Evolutionary conservation across 2,329 filamentous ascomycete genomes (phyloP), one percentile per base, ranked within the genome.

Genomic region (Chaetomiaceae sp.): DNA sequence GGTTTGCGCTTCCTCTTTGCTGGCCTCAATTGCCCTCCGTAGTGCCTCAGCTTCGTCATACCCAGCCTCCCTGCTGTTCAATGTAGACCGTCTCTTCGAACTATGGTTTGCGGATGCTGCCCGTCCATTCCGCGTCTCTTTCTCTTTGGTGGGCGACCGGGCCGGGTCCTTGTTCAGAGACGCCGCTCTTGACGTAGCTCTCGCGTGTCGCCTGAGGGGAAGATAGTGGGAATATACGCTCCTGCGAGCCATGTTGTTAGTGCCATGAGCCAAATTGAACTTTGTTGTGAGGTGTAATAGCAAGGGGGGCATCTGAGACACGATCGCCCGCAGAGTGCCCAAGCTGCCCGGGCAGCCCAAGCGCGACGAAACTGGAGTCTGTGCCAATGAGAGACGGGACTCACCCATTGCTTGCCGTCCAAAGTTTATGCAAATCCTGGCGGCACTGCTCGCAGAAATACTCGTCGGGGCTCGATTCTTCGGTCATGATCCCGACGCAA

Each of bases 381-480:
- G 21, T n/a, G 39, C 33, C 44, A 55, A 46, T 44, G 45, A 53
- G 38, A 40, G 25, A 38, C n/a, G 17, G 60, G 30, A 74, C 88
- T 75, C 78, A 97, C 93, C 91, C 91, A 75, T 91, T 93, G 61
- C 78, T 77, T 58, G 89, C 87, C 48, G 78, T 82, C 62, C 83
- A 85, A 57, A 96, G 85, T 65, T 84, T 89, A 75, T 99, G 93
- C 46, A 95, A 78, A 66, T 96, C 90, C 66, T 90, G 90, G 59
- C 87, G 85, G 71, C 93, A 99, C 68, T 89, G 81, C 72, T 99
- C 93, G 71, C 93, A 99, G 66, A 93, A 99, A 73, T 99, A 99
- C 69, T 97, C 91, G 48, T 97, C 92, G 9, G 93, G 93, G 58
- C 89, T 92, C 67, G 87, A 85, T 60, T 88, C 86, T 69, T 96